Evolutionary conservation across 495 filamentous ascomycete species (phyloP).

Genomic region (Neurospora discreta): DNA sequence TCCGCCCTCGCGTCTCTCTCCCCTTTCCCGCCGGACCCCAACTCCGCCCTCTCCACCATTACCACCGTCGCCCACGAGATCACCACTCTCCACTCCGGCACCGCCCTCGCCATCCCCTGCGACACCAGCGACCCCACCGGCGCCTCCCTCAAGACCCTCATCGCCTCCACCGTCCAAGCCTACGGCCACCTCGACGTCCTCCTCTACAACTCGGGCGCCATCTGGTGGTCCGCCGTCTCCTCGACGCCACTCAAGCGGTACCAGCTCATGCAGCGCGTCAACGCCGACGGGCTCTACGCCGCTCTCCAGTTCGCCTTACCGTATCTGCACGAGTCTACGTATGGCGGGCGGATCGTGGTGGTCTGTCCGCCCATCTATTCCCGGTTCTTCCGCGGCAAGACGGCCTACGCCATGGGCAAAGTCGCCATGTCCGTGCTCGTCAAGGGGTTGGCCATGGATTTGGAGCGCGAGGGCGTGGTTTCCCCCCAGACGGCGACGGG

Average conservation of each 20-base stretch:
- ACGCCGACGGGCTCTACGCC: conserved; percentile 64
- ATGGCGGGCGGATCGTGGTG: conserved; percentile 59
- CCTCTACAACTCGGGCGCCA: conserved; percentile 77
- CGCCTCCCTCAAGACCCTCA: conserved; percentile 40
- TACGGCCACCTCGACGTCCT: conserved; percentile 60
- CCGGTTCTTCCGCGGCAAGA: conserved; percentile 78
- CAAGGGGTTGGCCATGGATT: conserved; percentile 77
- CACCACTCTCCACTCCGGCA: conserved; percentile 44
- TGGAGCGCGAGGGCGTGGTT: conserved; percentile 48
- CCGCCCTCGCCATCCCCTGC: conserved; percentile 54
- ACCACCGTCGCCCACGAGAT: conserved; percentile 78
- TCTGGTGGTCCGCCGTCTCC: conserved; percentile 73
- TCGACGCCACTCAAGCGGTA: conserved; percentile 69
- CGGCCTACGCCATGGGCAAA: conserved; percentile 80
- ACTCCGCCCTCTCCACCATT: conserved; percentile 68
- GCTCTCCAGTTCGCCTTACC: conserved; percentile 57
- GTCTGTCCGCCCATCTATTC: conserved; percentile 80
- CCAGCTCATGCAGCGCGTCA: conserved; percentile 72
- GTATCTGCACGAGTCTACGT: conserved; percentile 28
- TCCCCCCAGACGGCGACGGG: conserved; percentile 51
- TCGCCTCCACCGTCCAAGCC: conserved; percentile 49
- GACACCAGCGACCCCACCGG: conserved; percentile 57
- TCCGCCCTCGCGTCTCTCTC: conserved; percentile 44
- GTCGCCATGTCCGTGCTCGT: conserved; percentile 75
- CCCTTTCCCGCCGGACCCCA: conserved; percentile 75